Evolutionary conservation across 139 green algal species (phyloP).

Genomic region (Desmodesmus armatus): DNA sequence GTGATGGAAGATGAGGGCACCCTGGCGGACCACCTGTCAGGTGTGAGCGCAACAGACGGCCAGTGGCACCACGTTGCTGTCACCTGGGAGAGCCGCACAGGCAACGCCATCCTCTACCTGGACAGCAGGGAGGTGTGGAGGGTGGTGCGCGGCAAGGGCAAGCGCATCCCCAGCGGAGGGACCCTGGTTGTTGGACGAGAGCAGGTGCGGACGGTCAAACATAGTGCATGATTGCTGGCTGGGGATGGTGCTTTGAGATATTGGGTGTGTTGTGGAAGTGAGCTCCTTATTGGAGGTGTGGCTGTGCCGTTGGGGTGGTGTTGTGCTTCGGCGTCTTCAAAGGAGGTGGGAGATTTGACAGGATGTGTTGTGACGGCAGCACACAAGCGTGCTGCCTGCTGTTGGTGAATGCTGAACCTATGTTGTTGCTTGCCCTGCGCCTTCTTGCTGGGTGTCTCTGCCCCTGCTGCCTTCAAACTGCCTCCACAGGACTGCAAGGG

Average conservation of each 20-base stretch:
- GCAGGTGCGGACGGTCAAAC: conserved; percentile 58
- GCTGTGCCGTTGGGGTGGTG: too few relatives aligned
- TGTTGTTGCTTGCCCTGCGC: too few relatives aligned
- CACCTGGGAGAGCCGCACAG: conserved; percentile 78
- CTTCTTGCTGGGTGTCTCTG: background rate
- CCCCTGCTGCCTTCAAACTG: background rate
- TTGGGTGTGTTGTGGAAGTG: too few relatives aligned
- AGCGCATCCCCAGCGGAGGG: conserved; percentile 80
- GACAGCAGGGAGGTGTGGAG: conserved; percentile 83
- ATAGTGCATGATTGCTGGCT: too few relatives aligned
- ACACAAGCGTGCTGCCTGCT: too few relatives aligned
- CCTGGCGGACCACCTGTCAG: conserved; percentile 76
- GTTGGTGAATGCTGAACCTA: background rate
- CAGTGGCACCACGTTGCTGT: conserved; percentile 91
- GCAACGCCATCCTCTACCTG: conserved; percentile 78
- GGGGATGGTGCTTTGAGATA: too few relatives aligned
- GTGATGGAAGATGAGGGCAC: conserved; percentile 93
- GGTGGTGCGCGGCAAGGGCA: conserved; percentile 71
- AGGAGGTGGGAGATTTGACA: too few relatives aligned
- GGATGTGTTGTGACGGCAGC: too few relatives aligned
- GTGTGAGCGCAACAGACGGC: conserved; percentile 80
- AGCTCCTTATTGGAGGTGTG: too few relatives aligned
- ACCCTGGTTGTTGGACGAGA: conserved; percentile 89
- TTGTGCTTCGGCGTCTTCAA: too few relatives aligned
- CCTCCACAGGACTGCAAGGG: conserved; percentile 78